These are phyloP conservation scores for Purpureocillium lavendulum DNA, from an alignment of 2,329 filamentous ascomycete species.

Conservation along the genomic window DNA sequence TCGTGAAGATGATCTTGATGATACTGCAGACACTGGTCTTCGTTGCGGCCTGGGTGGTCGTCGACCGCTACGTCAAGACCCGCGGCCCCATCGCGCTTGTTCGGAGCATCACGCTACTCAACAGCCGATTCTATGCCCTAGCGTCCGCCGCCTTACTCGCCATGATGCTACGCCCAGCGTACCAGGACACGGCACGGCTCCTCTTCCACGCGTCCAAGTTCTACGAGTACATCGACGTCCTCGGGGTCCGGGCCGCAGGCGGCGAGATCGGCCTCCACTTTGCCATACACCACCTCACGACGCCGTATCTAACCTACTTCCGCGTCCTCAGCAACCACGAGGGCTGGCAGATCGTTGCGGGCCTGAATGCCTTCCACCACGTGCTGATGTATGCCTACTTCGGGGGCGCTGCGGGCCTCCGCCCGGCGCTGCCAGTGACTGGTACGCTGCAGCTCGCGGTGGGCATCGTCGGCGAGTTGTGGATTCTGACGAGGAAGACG, in stretches of 20 bases:
- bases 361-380: slow-evolving; percentile 18
- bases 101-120: not conserved
- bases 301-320: slow-evolving; percentile 18
- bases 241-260: slow-evolving; percentile 18
- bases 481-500: slow-evolving; percentile 4
- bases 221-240: slow-evolving; percentile 21
- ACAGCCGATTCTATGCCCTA: slow-evolving; percentile 6
- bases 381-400: slow-evolving; percentile 19
- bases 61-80: slow-evolving; percentile 3
- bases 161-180: slow-evolving; percentile 3
- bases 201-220: slow-evolving; percentile 20
- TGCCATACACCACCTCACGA: slow-evolving; percentile 18
- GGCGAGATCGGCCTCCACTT: slow-evolving; percentile 11
- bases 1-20: no score
- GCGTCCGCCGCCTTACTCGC: slow-evolving; percentile 1
- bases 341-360: slow-evolving; percentile 19
- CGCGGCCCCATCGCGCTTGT: slow-evolving; percentile 4
- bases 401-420: slow-evolving; percentile 10
- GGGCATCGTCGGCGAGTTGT: slow-evolving; percentile 5
- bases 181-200: slow-evolving; percentile 2
- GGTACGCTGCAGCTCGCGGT: slow-evolving; percentile 6
- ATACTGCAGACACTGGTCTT: slow-evolving; percentile 5
- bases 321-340: slow-evolving; percentile 12
- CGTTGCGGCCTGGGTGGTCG: not conserved
- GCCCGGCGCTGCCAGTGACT: slow-evolving; percentile 5